phyloP scores from a whole-genome alignment of 441 rosid species.

The Brassica hybrid region DNA sequence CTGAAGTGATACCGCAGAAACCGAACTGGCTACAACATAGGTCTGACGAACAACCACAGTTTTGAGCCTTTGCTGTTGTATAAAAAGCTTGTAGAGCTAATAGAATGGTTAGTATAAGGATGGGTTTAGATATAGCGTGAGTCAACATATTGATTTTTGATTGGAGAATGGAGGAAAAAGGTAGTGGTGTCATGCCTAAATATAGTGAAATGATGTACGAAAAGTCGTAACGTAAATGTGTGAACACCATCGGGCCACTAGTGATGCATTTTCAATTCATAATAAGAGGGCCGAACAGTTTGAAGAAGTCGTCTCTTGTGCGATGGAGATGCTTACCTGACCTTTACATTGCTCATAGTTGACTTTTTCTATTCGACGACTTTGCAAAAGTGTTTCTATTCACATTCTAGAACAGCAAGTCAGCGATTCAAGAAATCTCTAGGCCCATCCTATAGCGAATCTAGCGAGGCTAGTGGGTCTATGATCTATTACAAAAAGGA shows the following conservation, averaged over 20 bases:
- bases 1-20: slow-evolving; percentile 42
- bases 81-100: slow-evolving; percentile 15
- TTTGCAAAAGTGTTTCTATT: slow-evolving; percentile 18
- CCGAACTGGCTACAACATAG: slow-evolving; percentile 45
- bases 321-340: slow-evolving; percentile 26
- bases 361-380: slow-evolving; percentile 28
- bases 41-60: slow-evolving; percentile 43
- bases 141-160: slow-evolving; percentile 36
- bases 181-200: slow-evolving; percentile 1
- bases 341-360: slow-evolving; percentile 2
- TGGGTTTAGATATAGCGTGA: slow-evolving; percentile 28
- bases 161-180: background rate
- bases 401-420: slow-evolving; percentile 10
- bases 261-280: slow-evolving; percentile 4
- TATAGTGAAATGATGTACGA: slow-evolving; percentile 22
- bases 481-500: background rate
- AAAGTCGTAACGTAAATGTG: slow-evolving; percentile 33
- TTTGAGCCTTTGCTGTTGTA: slow-evolving; percentile 35
- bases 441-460: background rate
- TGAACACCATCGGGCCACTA: slow-evolving; percentile 31
- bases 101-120: slow-evolving; percentile 27
- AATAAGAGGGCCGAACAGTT: slow-evolving; percentile 8
- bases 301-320: slow-evolving; percentile 30
- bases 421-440: background rate
- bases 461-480: background rate